Base-by-base conservation (phyloP, 257 asterid species). In the Schizonepeta tenuifolia region DNA sequence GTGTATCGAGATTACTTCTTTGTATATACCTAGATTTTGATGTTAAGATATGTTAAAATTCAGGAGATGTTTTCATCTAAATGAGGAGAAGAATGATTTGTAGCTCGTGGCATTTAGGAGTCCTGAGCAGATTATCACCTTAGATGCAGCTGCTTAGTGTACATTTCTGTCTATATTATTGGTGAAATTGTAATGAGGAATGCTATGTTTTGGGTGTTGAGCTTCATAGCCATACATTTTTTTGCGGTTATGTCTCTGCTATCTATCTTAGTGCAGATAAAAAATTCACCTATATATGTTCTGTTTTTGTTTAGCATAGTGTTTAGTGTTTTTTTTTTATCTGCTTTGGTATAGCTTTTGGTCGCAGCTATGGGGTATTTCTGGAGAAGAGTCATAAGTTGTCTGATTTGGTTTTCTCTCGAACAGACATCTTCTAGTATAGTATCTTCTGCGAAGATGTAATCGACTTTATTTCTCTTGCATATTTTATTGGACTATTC, bases 151-250 rank as follows among this genome's bases (percentile, higher is more conserved):
- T 38, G 17, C 71, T 1, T 18, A 51, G 72, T 10, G 31, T 50
- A 13, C 9, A 9, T 63, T 53, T 50, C 55, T 62, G 38, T 9
- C 56, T 14, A 41, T 4, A 61, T 47, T 58, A 40, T 17, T 21
- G 21, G 20, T 43, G 77, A 59, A 62, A 62, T 36, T 36, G 10
- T 36, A 36, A 36, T 20, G 6, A 36, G 15, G 9, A 49, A 38
- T 53, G 59, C 71, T 10, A 40, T 24, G 12, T 65, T 43, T 44
- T 18, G 33, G 21, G 50, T 62, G 10, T 63, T 73, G 62, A 36
- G 41, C 38, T 36, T 71, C 7, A 15, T 47, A 17, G 17, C 9
- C 69, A 15, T 43, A 15, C 66, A 26, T 62, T 36, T 50, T 15
- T 22, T 50, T 3, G 53, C 50, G 22, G 33, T 14, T n/a, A 20